Percentiles rank a stretch among this genome's conserved stretches.
phyloP scores from a whole-genome alignment of 441 rosid species.

The Erodium moschatum region DNA sequence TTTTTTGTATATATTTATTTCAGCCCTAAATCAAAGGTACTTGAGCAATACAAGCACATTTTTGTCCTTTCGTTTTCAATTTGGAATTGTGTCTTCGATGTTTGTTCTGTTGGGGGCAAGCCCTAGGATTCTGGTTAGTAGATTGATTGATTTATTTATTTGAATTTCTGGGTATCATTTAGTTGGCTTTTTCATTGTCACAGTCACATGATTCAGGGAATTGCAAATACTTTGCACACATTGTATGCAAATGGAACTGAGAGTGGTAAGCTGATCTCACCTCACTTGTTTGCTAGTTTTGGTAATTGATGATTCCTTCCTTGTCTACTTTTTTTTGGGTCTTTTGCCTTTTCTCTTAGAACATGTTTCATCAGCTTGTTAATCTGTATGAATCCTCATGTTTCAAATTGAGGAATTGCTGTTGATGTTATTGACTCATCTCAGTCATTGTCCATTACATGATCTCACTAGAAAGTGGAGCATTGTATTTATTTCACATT shows the following conservation, averaged over 20 bases:
- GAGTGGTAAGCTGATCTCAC: background rate
- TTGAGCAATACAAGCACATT: background rate
- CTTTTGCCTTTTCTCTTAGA: background rate
- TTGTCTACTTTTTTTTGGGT: background rate
- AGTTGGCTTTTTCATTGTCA: too few species aligned
- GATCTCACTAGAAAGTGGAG: background rate
- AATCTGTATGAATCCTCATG: background rate
- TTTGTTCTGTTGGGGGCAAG: too few species aligned
- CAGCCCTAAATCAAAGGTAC: background rate
- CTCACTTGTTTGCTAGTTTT: background rate
- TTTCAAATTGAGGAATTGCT: background rate
- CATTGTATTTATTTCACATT: background rate
- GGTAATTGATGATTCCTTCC: background rate
- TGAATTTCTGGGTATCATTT: background rate
- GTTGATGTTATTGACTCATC: too few species aligned
- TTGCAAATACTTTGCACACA: background rate
- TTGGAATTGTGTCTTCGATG: background rate
- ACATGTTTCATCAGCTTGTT: background rate
- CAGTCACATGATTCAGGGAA: background rate
- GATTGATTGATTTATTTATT: too few species aligned
- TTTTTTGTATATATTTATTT: too few species aligned
- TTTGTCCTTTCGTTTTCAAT: background rate
- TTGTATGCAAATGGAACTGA: background rate
- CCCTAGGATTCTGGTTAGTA: too few species aligned
- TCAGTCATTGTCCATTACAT: background rate